Conservation (phyloP, 805 yeast genomes). For the Suhomyces prunicola region DNA sequence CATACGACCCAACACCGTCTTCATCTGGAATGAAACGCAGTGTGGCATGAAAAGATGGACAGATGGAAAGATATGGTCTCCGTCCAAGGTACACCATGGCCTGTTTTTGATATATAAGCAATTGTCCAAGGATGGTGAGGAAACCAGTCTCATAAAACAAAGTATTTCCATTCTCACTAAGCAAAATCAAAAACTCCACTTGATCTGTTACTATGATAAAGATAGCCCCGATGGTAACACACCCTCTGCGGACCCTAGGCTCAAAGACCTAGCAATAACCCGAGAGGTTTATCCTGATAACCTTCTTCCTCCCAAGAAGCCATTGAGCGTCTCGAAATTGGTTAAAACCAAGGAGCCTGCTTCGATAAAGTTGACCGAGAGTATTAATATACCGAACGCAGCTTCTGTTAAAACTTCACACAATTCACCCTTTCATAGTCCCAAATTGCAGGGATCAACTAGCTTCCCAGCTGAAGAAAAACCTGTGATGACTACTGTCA, state of each 20-base stretch:
- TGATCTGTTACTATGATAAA: slow-evolving; percentile 48
- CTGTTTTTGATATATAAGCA: slow-evolving; percentile 50
- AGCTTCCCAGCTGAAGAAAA: background rate
- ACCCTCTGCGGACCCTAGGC: slow-evolving; percentile 25
- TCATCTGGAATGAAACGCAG: slow-evolving; percentile 69
- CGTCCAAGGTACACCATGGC: slow-evolving; percentile 52
- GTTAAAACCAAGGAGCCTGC: background rate
- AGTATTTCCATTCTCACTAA: slow-evolving; percentile 56
- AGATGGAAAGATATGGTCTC: slow-evolving; percentile 72
- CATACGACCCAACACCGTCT: slow-evolving; percentile 59
- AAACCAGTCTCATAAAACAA: slow-evolving; percentile 54
- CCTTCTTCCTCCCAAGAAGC: background rate
- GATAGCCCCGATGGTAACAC: background rate
- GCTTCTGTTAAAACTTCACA: background rate
- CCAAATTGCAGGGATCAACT: background rate
- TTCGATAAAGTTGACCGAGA: background rate
- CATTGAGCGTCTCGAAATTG: background rate
- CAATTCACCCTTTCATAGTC: background rate
- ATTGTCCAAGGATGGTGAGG: slow-evolving; percentile 26
- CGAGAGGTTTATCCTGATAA: slow-evolving; percentile 23
- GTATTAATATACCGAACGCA: background rate
- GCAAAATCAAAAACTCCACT: slow-evolving; percentile 51
- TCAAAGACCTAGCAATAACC: slow-evolving; percentile 18
- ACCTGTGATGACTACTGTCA: background rate
- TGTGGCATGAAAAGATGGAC: slow-evolving; percentile 79